Conservation (phyloP, 2,329 filamentous ascomycete genomes). For the Venturia nashicola region DNA sequence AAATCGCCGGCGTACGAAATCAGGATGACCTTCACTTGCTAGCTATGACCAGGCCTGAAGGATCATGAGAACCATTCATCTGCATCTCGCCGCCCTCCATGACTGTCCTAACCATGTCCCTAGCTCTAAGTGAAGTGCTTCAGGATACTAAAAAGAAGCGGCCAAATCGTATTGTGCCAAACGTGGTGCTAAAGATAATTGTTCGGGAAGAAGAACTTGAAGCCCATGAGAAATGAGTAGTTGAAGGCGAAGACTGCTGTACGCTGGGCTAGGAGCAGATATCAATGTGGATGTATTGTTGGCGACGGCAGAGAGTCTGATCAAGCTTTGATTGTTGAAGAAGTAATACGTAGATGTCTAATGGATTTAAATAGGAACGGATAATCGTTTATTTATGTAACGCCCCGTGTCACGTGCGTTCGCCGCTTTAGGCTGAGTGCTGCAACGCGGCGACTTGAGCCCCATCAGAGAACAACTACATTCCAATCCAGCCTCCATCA, state of each 20-base stretch:
- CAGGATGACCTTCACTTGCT: too few species aligned
- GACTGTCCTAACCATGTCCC: too few species aligned
- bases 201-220: slow-evolving; percentile 16
- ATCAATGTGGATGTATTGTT: slow-evolving; percentile 14
- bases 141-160: slow-evolving; percentile 11
- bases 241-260: slow-evolving; percentile 15
- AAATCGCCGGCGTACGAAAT: too few species aligned
- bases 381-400: background rate
- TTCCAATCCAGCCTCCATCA: background rate
- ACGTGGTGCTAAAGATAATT: slow-evolving; percentile 8
- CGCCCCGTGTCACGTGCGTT: background rate
- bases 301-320: slow-evolving; percentile 14
- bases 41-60: too few species aligned
- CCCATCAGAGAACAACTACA: slow-evolving; percentile 1
- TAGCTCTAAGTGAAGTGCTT: slow-evolving; percentile 13
- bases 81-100: too few species aligned
- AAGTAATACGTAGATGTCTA: background rate
- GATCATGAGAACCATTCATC: too few species aligned
- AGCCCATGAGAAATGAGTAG: slow-evolving; percentile 12
- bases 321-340: slow-evolving; percentile 12
- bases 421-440: background rate
- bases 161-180: slow-evolving; percentile 8
- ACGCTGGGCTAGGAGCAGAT: slow-evolving; percentile 15
- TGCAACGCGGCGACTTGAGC: background rate
- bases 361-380: too few species aligned